phyloP scores from a whole-genome alignment of 306 rosid species.

The Lathyrus sativus region DNA sequence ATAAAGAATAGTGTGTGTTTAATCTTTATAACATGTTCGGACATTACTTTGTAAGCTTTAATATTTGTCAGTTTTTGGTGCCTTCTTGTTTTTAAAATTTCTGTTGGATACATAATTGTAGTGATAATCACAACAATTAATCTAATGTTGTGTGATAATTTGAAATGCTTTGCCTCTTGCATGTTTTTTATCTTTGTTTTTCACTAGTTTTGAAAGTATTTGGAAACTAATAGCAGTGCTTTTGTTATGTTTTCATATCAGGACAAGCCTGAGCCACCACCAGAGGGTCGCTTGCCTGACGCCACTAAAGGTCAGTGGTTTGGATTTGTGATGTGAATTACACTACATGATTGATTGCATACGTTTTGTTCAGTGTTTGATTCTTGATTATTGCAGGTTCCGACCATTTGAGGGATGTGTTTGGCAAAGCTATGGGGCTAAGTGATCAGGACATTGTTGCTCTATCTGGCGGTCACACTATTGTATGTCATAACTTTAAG shows the following conservation, averaged over 20 bases:
- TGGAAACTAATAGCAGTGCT: not conserved
- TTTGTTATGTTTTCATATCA: conserved; percentile 4
- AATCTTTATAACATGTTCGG: not conserved
- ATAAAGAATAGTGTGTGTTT: not conserved
- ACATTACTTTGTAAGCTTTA: not conserved
- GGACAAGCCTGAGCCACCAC: conserved; percentile 87
- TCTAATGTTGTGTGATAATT: not conserved
- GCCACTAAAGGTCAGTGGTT: conserved; percentile 62
- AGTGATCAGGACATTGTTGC: conserved; percentile 90
- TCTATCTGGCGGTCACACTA: conserved; percentile 90
- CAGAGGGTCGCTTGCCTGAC: conserved; percentile 93
- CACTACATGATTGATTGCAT: too few relatives aligned
- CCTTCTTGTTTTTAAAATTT: too few relatives aligned
- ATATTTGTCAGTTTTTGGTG: not conserved
- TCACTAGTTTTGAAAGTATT: not conserved
- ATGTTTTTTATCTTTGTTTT: too few relatives aligned
- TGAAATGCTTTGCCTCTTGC: not conserved
- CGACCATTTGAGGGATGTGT: conserved; percentile 90
- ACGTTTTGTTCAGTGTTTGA: not conserved
- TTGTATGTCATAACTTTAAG: conserved; percentile 47
- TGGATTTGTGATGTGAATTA: too few relatives aligned
- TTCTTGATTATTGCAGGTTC: conserved; percentile 50
- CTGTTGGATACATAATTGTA: not conserved
- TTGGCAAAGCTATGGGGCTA: conserved; percentile 80
- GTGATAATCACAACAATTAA: too few relatives aligned